Base-by-base conservation (phyloP, 306 rosid genomes). In the Vigna mungo region DNA sequence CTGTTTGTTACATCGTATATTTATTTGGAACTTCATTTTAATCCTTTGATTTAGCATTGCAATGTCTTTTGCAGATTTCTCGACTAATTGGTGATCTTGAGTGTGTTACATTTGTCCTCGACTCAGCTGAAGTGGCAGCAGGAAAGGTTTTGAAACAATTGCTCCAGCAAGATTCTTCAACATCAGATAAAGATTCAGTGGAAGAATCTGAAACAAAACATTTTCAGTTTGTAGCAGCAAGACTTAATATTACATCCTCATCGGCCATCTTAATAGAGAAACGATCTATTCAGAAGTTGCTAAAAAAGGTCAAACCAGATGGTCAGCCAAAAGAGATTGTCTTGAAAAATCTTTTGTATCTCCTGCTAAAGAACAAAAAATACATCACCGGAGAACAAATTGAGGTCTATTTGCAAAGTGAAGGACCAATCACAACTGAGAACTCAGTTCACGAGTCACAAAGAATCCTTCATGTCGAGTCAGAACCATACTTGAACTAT, bases 81-180 rank as follows among this genome's bases (percentile, higher is more conserved):
- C 87, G 81, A 76, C 79, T 90, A 75, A 63, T 86, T 66, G 87
- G 85, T 66, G 89, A 89, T 85, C 91, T 92, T 78, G 79, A 83
- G 55, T 63, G 75, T 58, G 86, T 84, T 46, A 81, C 87, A 30
- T 87, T 90, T 83, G 73, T 58, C 74, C 81, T 92, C 30, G 86
- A 92, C 70, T 76, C 92, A 71, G 83, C 78, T 58, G 98, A 89
- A 73, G 96, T 81, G 83, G 96, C 83, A 81, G 90, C 92, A 54
- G 94, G 96, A 81, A 88, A 77, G 88, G 83, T 82, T 62, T 7
- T 90, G 80, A 80, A 69, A 59, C 81, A 87, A 43, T 71, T 90
- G 85, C 82, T 92, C 66, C 88, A 86, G 75, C 83, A 65, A 69
- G 83, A 37, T 51, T 20, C 79, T 75, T 81, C 86, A 32, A 58